These are phyloP conservation scores for Styphnolobium japonicum DNA, from an alignment of 306 rosid genomes.

Conservation along the genomic window DNA sequence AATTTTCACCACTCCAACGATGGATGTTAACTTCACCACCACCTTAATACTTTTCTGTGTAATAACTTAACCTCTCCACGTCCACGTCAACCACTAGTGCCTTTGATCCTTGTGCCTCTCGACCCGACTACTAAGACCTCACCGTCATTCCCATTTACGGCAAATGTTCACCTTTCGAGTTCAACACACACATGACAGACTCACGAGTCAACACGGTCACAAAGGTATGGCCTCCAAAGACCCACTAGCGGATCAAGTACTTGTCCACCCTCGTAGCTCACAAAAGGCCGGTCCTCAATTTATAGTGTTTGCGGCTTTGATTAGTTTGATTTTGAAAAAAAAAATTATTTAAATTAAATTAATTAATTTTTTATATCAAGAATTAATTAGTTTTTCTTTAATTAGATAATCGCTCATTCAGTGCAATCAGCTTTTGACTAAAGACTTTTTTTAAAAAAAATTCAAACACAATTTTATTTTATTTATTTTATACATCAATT, in stretches of 20 bases:
- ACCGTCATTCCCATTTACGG: conserved; percentile 60
- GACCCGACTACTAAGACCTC: conserved; percentile 37
- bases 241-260: conserved; percentile 48
- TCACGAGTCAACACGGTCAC: conserved; percentile 47
- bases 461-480: no score
- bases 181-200: conserved; percentile 31
- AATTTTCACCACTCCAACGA: conserved; percentile 16
- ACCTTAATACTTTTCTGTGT: conserved; percentile 23
- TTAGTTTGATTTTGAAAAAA: no score
- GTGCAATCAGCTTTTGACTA: no score
- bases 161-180: conserved; percentile 66
- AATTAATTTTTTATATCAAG: no score
- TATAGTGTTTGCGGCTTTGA: no score
- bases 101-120: conserved; percentile 44
- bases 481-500: no score
- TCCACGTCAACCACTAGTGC: conserved; percentile 4
- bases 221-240: conserved; percentile 70
- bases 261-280: conserved; percentile 31
- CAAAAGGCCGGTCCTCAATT: no score
- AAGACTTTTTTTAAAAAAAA: no score
- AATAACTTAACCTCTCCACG: conserved; percentile 13
- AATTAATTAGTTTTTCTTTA: no score
- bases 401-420: no score
- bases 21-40: conserved; percentile 34
- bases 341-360: no score